A percentile compares a stretch with the other conserved stretches of the same genome.
phyloP scores from a whole-genome alignment of 345 rosid species.

The Arabidopsis suecica region DNA sequence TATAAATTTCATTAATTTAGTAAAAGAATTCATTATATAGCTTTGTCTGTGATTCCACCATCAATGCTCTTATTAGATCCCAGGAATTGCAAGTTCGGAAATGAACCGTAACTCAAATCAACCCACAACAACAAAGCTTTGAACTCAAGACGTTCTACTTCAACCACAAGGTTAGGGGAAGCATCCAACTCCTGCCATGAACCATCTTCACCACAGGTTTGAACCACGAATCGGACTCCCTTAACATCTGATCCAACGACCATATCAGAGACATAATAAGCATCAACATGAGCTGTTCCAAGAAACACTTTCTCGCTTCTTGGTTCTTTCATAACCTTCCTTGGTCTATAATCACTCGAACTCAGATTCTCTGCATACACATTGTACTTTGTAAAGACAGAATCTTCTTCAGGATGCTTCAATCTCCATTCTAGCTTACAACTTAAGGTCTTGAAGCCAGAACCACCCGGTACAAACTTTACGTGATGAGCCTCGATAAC shows the following conservation, averaged over 20 bases:
- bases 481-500: conserved; percentile 50
- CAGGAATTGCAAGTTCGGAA: neutral
- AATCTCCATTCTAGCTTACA: conserved; percentile 62
- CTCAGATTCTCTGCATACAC: conserved; percentile 56
- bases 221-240: conserved; percentile 61
- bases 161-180: conserved; percentile 56
- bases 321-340: conserved; percentile 30
- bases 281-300: conserved; percentile 63
- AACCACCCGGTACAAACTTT: conserved; percentile 45
- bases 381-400: conserved; percentile 57
- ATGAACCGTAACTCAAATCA: conserved; percentile 12
- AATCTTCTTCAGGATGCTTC: conserved; percentile 42
- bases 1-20: neutral
- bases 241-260: conserved; percentile 48
- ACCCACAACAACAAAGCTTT: conserved; percentile 42
- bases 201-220: conserved; percentile 58
- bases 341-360: conserved; percentile 11
- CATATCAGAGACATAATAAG: conserved; percentile 63
- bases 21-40: no score
- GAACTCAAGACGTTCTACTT: conserved; percentile 35
- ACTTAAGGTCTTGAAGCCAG: conserved; percentile 52
- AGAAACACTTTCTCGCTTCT: conserved; percentile 48
- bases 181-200: conserved; percentile 59
- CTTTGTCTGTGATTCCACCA: neutral
- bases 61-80: conserved; percentile 1